Conservation (phyloP, 1,284 basidiomycete species). For the Pholiota adiposa region DNA sequence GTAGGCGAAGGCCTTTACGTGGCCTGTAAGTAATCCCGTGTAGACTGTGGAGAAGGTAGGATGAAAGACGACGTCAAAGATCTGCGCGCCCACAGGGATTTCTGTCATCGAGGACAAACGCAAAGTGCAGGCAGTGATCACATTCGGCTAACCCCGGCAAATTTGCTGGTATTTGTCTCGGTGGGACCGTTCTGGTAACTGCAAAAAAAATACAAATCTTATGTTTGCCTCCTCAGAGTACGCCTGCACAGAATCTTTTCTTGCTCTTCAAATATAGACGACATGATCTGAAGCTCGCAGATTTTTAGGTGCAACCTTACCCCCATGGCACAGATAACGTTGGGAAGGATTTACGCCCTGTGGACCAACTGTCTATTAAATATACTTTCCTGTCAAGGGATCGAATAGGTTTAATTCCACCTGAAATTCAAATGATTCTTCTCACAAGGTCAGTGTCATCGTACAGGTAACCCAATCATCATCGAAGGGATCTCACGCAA, state of each 20-base stretch:
- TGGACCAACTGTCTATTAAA: too few relatives aligned
- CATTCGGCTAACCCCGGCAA: constrained; percentile 18
- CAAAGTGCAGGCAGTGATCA: constrained; percentile 12
- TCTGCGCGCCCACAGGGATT: constrained; percentile 74
- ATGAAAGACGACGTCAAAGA: constrained; percentile 91
- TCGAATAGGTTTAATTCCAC: too few relatives aligned
- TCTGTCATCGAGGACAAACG: constrained; percentile 59
- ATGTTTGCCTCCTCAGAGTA: too few relatives aligned
- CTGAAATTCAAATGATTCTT: too few relatives aligned
- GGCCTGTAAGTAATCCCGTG: constrained; percentile 81
- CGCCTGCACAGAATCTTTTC: too few relatives aligned
- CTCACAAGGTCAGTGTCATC: background rate
- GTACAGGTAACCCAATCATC: background rate
- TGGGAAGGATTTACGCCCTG: too few relatives aligned
- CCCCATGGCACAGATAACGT: too few relatives aligned
- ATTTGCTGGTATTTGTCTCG: constrained; percentile 21
- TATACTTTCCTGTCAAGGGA: too few relatives aligned
- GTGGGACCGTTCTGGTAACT: constrained; percentile 1
- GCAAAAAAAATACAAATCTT: too few relatives aligned
- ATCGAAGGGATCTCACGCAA: background rate
- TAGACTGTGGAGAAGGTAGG: constrained; percentile 74
- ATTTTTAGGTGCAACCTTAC: too few relatives aligned
- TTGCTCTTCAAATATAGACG: too few relatives aligned
- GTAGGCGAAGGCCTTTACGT: constrained; percentile 81
- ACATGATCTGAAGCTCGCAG: too few relatives aligned